Conservation (phyloP, 805 yeast genomes). For the Ogataea thermomethanolica region DNA sequence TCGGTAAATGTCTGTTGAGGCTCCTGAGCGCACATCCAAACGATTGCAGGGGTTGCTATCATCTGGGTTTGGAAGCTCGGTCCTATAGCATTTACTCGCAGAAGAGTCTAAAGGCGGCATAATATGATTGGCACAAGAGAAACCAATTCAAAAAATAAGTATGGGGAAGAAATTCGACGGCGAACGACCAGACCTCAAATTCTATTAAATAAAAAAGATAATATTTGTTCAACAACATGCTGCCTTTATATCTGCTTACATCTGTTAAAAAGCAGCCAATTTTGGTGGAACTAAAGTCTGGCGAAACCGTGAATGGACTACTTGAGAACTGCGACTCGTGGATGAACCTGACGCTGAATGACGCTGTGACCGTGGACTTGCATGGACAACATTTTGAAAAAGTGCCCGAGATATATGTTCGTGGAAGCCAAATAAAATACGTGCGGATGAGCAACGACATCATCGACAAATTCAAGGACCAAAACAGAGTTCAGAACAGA, state of each 20-base stretch:
- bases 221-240: slow-evolving; percentile 39
- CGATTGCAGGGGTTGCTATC: slow-evolving; percentile 49
- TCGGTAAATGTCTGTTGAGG: slow-evolving; percentile 53
- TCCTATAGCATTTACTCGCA: slow-evolving; percentile 54
- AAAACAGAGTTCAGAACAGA: slow-evolving; percentile 39
- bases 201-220: background rate
- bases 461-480: slow-evolving; percentile 73
- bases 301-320: slow-evolving; percentile 83
- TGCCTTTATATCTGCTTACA: slow-evolving; percentile 86
- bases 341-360: slow-evolving; percentile 87
- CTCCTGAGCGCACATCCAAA: slow-evolving; percentile 64
- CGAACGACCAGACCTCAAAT: slow-evolving; percentile 2
- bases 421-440: slow-evolving; percentile 81
- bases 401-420: slow-evolving; percentile 71
- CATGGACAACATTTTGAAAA: slow-evolving; percentile 60
- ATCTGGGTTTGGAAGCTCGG: slow-evolving; percentile 52
- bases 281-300: slow-evolving; percentile 85
- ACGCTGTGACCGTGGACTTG: slow-evolving; percentile 66
- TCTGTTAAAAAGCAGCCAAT: slow-evolving; percentile 88
- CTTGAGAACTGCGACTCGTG: slow-evolving; percentile 85
- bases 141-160: background rate
- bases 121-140: background rate
- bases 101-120: slow-evolving; percentile 68
- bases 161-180: slow-evolving; percentile 7
- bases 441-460: slow-evolving; percentile 72